These are phyloP conservation scores for Ormosia semicastrata DNA, from an alignment of 306 rosid genomes.

Conservation along the genomic window DNA sequence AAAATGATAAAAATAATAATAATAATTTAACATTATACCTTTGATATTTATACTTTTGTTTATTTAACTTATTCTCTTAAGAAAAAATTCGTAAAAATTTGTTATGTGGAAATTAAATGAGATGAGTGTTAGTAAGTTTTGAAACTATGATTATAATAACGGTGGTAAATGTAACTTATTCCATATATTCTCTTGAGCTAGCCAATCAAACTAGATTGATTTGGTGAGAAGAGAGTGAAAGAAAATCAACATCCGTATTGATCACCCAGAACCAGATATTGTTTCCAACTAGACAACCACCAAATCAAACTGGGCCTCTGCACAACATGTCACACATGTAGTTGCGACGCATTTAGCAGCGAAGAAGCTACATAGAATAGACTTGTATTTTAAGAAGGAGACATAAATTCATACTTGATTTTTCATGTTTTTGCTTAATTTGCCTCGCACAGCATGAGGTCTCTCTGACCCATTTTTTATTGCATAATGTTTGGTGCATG, in stretches of 20 bases:
- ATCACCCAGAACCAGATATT: background rate
- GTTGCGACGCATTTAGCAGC: background rate
- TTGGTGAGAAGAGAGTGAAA: background rate
- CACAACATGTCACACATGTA: conserved; percentile 1
- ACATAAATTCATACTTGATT: no score
- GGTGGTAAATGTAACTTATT: background rate
- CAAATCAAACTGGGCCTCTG: background rate
- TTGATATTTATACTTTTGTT: no score
- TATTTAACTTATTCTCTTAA: background rate
- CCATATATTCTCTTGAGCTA: background rate
- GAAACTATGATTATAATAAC: background rate
- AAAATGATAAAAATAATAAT: no score
- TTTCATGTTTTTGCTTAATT: no score
- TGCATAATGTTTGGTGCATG: background rate
- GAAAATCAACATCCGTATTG: background rate
- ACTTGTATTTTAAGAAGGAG: background rate
- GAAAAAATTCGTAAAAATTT: background rate
- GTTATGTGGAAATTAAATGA: background rate
- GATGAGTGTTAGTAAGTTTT: background rate
- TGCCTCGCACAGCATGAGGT: no score
- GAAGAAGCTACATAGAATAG: background rate
- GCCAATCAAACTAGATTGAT: background rate
- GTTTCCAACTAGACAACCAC: no score
- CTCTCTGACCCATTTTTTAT: no score
- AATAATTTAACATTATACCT: no score